Evolutionary conservation across 768 basidiomycete genomes (phyloP), one percentile per base, ranked within the genome.

Genomic region (Leccinellum albellum): DNA sequence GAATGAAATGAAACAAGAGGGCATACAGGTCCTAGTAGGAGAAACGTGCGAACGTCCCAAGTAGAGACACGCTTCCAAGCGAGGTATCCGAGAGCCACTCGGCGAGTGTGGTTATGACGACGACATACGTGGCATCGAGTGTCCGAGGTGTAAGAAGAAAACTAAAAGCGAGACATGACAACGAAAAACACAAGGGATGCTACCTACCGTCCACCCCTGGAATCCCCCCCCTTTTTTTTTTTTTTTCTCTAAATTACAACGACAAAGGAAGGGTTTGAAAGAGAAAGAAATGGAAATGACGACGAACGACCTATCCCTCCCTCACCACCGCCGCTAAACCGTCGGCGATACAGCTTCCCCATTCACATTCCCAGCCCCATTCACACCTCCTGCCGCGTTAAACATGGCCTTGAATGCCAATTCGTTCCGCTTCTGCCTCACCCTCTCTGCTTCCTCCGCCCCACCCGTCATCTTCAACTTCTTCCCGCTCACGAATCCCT

Each of bases 381-480:
- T 57, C 28, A 42, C 67, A 46, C 46, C 54, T 17, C 33, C 45
- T 2, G 68, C 62, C 29, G 58, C 58, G 32, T 69, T 80, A 68
- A 94, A 94, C 91, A 98, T 96, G 29, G 90, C 89, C 76, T 88
- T 94, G 62, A 98, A 74, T 21, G 91, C 86, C 75, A 84, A 72
- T 53, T 94, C 94, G 67, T 90, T 92, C 72, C 85, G 79, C 69
- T 84, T 84, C 78, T 94, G 89, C 64, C 95, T 78, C 63, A 95
- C 80, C 55, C 96, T 79, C 75, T 99, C 96, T 23, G 77, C 82
- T 75, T 96, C 93, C 71, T 95, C 92, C 23, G 92, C 89, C 14
- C 94, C 95, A 26, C 95, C 96, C 17, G 95, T 99, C 90, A 94
- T 88, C 79, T 85, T 91, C 70, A 99, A 74, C 76, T 89, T 94